A percentile compares a stretch with the other conserved stretches of the same genome.
These are phyloP conservation scores for Pseudotulostoma volvatum DNA, from an alignment of 495 filamentous ascomycete species.

Conservation along the genomic window DNA sequence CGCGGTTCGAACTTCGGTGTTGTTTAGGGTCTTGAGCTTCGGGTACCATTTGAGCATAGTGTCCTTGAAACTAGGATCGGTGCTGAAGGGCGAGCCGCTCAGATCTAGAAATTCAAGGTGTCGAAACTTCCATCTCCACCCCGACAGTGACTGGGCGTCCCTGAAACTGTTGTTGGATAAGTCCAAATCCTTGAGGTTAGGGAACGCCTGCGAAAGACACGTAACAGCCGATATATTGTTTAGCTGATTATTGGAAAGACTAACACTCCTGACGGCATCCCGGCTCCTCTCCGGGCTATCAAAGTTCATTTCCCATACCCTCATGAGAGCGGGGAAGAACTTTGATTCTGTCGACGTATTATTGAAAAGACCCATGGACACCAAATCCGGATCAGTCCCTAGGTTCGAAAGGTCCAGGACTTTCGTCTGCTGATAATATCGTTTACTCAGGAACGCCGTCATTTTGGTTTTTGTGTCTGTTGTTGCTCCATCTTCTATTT, in stretches of 20 bases:
- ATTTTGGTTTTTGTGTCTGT: slow-evolving; percentile 29
- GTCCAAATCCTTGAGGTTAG: slow-evolving; percentile 69
- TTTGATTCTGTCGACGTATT: slow-evolving; percentile 56
- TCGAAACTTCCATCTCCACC: slow-evolving; percentile 64
- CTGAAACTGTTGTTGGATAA: slow-evolving; percentile 64
- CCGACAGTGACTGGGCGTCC: slow-evolving; percentile 36
- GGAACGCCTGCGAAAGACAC: slow-evolving; percentile 55
- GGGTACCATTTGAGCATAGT: slow-evolving; percentile 76
- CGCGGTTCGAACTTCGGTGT: slow-evolving; percentile 48
- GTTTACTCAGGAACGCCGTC: slow-evolving; percentile 45
- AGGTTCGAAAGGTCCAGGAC: slow-evolving; percentile 68
- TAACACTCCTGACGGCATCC: slow-evolving; percentile 59
- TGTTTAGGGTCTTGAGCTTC: slow-evolving; percentile 53
- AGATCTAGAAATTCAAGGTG: slow-evolving; percentile 64
- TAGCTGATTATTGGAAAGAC: slow-evolving; percentile 61
- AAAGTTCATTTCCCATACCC: slow-evolving; percentile 57
- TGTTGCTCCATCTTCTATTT: slow-evolving; percentile 12
- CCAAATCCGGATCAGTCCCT: slow-evolving; percentile 47
- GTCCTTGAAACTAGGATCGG: slow-evolving; percentile 41
- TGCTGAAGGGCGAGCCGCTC: slow-evolving; percentile 56
- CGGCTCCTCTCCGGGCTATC: slow-evolving; percentile 44
- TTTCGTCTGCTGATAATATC: slow-evolving; percentile 54
- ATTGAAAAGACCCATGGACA: slow-evolving; percentile 59
- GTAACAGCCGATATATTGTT: slow-evolving; percentile 51
- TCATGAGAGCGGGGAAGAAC: slow-evolving; percentile 80